phyloP scores from a whole-genome alignment of 768 basidiomycete species.

The Pulveroboletus ravenelii region DNA sequence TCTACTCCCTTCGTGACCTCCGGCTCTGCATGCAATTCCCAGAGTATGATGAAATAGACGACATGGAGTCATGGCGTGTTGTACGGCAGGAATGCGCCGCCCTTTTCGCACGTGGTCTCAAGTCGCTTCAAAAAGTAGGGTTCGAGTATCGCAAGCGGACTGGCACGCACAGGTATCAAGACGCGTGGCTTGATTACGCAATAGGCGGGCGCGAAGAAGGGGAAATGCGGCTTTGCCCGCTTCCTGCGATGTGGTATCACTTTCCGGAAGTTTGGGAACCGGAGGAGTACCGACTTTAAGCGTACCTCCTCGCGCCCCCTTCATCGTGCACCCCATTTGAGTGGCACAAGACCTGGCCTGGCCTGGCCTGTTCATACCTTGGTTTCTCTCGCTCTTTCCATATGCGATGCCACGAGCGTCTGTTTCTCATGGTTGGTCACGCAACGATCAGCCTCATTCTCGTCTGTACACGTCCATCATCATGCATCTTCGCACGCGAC shows the following conservation, averaged over 20 bases:
- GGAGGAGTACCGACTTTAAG: slow-evolving; percentile 21
- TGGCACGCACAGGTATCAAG: slow-evolving; percentile 33
- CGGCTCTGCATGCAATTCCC: slow-evolving; percentile 37
- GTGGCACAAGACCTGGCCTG: not conserved
- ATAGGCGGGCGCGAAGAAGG: slow-evolving; percentile 19
- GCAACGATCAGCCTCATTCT: slow-evolving; percentile 7
- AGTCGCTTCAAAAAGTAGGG: slow-evolving; percentile 30
- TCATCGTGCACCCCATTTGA: not conserved
- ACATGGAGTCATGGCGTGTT: slow-evolving; percentile 30
- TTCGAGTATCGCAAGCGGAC: slow-evolving; percentile 36
- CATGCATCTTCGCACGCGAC: slow-evolving; percentile 16
- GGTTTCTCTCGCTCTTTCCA: slow-evolving; percentile 1
- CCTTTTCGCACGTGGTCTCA: slow-evolving; percentile 29
- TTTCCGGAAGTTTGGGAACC: slow-evolving; percentile 35
- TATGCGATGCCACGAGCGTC: slow-evolving; percentile 13
- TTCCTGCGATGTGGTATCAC: slow-evolving; percentile 31
- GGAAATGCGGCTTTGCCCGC: slow-evolving; percentile 16
- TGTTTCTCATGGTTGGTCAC: slow-evolving; percentile 15
- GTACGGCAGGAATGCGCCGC: slow-evolving; percentile 25
- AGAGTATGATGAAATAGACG: slow-evolving; percentile 30
- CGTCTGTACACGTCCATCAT: slow-evolving; percentile 4
- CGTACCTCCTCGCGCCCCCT: not conserved
- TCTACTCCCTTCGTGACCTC: slow-evolving; percentile 25
- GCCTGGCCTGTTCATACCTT: not conserved
- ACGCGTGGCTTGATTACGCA: slow-evolving; percentile 34